A percentile compares a stretch with the other conserved stretches of the same genome.
Conservation (phyloP, 257 asterid genomes). For the Solanum bulbocastanum region DNA sequence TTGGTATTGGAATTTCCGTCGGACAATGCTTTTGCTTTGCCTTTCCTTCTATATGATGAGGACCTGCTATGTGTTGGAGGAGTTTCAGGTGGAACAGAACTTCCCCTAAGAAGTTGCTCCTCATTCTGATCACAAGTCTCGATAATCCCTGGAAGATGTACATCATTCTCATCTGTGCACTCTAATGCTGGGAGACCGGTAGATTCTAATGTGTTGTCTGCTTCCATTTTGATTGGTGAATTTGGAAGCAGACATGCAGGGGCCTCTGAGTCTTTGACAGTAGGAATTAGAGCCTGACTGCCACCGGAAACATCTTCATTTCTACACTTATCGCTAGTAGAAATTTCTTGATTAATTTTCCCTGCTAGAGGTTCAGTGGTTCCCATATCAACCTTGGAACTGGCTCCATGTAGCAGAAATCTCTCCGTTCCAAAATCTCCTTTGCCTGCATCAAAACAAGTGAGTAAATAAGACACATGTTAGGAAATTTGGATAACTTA, state of each 20-base stretch:
- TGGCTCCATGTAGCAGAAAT: background rate
- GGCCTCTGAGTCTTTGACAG: conserved; percentile 7
- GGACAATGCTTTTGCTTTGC: conserved; percentile 37
- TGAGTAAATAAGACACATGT: background rate
- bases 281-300: conserved; percentile 1
- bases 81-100: conserved; percentile 13
- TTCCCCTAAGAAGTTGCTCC: conserved; percentile 7
- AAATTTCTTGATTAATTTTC: conserved; percentile 4
- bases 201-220: conserved; percentile 5
- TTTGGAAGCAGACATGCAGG: conserved; percentile 6
- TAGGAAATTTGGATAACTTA: background rate
- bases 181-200: conserved; percentile 11
- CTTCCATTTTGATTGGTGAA: conserved; percentile 2
- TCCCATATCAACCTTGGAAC: conserved; percentile 2
- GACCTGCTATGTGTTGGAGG: conserved; percentile 18
- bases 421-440: background rate
- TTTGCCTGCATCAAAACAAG: conserved; percentile 19
- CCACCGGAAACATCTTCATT: background rate
- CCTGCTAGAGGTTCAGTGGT: conserved; percentile 3
- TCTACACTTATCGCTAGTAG: background rate
- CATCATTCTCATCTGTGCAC: conserved; percentile 37
- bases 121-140: conserved; percentile 4
- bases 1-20: conserved; percentile 18
- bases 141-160: background rate
- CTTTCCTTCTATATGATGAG: conserved; percentile 23